These are phyloP conservation scores for Stenocarpella maydis DNA, from an alignment of 2,329 filamentous ascomycete genomes.

Conservation along the genomic window DNA sequence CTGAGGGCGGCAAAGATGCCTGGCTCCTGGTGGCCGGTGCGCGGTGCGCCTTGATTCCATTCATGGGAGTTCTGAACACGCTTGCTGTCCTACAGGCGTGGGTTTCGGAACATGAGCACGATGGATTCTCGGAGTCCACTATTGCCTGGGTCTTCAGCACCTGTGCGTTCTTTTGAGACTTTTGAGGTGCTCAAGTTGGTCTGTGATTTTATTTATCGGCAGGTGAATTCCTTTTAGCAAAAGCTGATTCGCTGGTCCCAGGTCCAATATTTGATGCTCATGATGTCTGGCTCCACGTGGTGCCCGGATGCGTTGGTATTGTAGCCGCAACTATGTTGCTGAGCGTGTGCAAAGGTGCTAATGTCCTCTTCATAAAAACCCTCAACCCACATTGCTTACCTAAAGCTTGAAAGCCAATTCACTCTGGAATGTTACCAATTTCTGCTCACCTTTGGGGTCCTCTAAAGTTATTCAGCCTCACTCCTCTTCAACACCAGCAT, in stretches of 20 bases:
- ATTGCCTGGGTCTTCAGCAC: slow-evolving; percentile 90
- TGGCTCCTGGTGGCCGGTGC: slow-evolving; percentile 88
- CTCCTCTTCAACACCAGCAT: slow-evolving; percentile 87
- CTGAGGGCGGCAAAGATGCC: slow-evolving; percentile 80
- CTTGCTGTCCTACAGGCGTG: slow-evolving; percentile 85
- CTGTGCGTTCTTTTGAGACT: slow-evolving; percentile 84
- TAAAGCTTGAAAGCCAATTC: not conserved
- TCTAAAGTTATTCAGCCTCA: slow-evolving; percentile 77
- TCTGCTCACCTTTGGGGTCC: slow-evolving; percentile 78
- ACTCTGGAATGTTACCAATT: slow-evolving; percentile 80
- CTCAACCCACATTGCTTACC: not conserved
- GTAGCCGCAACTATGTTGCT: slow-evolving; percentile 72
- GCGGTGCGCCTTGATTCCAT: slow-evolving; percentile 78
- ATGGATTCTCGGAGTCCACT: slow-evolving; percentile 70
- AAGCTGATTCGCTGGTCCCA: slow-evolving; percentile 66
- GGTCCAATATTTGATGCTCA: slow-evolving; percentile 89
- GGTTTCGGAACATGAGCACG: slow-evolving; percentile 76
- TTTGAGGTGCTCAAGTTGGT: slow-evolving; percentile 63
- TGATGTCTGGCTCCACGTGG: slow-evolving; percentile 79
- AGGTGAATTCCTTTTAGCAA: too few relatives aligned
- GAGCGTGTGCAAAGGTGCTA: slow-evolving; percentile 72
- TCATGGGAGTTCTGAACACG: slow-evolving; percentile 82
- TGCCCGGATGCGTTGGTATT: slow-evolving; percentile 70
- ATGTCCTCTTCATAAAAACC: too few relatives aligned
- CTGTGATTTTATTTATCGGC: accelerated